Conservation (phyloP, 1,284 basidiomycete species). For the Mycena citricolor region DNA sequence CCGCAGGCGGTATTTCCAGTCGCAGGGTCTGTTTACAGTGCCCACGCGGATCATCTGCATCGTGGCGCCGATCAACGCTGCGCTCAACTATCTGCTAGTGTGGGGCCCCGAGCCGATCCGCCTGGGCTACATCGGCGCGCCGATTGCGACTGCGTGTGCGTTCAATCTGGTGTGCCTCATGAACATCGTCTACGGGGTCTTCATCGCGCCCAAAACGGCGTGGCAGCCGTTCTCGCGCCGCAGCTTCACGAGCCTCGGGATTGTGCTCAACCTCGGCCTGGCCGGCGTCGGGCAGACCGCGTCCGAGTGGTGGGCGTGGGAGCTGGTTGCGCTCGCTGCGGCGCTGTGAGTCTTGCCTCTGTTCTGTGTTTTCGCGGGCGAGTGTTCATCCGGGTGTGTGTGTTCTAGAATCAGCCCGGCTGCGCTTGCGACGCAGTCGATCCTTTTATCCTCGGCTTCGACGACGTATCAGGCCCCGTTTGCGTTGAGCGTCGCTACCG, state of each 20-base stretch:
- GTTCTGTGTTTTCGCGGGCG: too few relatives aligned
- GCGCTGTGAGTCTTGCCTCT: slow-evolving; percentile 42
- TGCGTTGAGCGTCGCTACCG: slow-evolving; percentile 74
- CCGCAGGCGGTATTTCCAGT: slow-evolving; percentile 80
- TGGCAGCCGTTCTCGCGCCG: slow-evolving; percentile 78
- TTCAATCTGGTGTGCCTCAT: slow-evolving; percentile 80
- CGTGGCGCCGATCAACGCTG: slow-evolving; percentile 82
- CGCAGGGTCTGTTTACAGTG: slow-evolving; percentile 84
- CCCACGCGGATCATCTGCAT: slow-evolving; percentile 85
- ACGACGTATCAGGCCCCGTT: slow-evolving; percentile 85
- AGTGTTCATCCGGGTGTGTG: background rate
- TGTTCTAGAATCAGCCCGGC: slow-evolving; percentile 45
- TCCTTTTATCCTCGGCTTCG: slow-evolving; percentile 69
- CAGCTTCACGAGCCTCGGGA: slow-evolving; percentile 17
- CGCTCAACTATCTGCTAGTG: slow-evolving; percentile 81
- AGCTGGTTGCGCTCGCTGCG: slow-evolving; percentile 60
- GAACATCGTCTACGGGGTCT: slow-evolving; percentile 71
- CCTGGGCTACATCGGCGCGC: slow-evolving; percentile 91
- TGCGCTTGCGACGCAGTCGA: slow-evolving; percentile 68
- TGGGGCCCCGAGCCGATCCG: slow-evolving; percentile 78
- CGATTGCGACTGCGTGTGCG: slow-evolving; percentile 83
- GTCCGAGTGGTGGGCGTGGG: slow-evolving; percentile 92
- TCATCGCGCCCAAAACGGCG: slow-evolving; percentile 73
- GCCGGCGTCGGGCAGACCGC: slow-evolving; percentile 36
- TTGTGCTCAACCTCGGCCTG: slow-evolving; percentile 5